Evolutionary conservation across 495 filamentous ascomycete genomes (phyloP), one percentile per base, ranked within the genome.

Genomic region (Podospora appendiculata): DNA sequence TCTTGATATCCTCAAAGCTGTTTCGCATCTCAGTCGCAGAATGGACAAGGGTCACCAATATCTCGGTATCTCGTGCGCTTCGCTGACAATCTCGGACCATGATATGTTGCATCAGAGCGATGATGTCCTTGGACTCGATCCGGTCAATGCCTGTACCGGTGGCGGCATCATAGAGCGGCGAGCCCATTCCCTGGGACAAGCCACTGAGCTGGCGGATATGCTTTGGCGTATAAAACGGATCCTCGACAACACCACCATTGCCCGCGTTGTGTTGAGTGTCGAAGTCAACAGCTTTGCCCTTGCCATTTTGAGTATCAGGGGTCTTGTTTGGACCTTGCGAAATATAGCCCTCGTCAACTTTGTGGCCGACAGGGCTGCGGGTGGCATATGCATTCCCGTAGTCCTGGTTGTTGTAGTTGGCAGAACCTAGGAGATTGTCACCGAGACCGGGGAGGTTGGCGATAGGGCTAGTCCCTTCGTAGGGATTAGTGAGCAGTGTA

Each of bases 1-100:
- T 86, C 79, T 94, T 96, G 83, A 99, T 87, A 57, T 95, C 91
- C 59, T 96, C 90, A 62, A 97, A 96, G 11, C 88, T 92, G 55
- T 87, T 95, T 52, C 93, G 89, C 90, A 97, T 96, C 62, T 99
- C 93, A 10, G 94, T 89, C 13, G 94, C 91, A 55, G 89, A 90
- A 47, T 90, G 83, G 45, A 97, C 93, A 39, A 99, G 78, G 3
- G 93, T 95, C 46, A 97, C 87, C 33, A 99, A 70, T 48, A 99
- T 96, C 70, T 97, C 93, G 1, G 93, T 99, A 60, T 99, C 93
- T 39, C 92, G 79, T 44, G 93, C 93, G 70, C 94, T 96, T 35
- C 93, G 88, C 71, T 96, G 92, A 41, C 90, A 92, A 74, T 99
- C 93, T 11, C 93, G 85, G 55, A 96, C 94, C 63, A 93, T 97